These are phyloP conservation scores for Begonia peltatifolia DNA, from an alignment of 306 rosid species.

Conservation along the genomic window DNA sequence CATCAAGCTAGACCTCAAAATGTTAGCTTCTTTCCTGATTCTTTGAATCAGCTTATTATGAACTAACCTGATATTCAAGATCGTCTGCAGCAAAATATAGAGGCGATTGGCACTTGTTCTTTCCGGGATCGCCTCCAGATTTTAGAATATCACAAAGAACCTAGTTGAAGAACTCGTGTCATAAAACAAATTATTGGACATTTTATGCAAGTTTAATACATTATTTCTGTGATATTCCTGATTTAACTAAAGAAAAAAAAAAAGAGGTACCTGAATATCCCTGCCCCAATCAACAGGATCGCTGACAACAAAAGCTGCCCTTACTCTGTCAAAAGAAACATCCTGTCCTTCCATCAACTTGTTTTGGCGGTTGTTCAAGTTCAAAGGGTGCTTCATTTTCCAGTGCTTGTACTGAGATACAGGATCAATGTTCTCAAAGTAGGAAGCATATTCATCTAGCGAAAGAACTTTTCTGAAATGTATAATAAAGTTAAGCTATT, in stretches of 20 bases:
- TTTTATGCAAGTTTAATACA: too few relatives aligned
- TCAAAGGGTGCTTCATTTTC: not conserved
- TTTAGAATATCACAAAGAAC: constrained; percentile 79
- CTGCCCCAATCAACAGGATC: constrained; percentile 97
- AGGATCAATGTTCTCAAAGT: constrained; percentile 81
- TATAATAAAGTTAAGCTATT: not conserved
- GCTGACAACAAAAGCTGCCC: constrained; percentile 68
- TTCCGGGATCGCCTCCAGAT: constrained; percentile 88
- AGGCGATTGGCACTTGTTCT: constrained; percentile 50
- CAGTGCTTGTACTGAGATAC: constrained; percentile 67
- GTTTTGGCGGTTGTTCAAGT: constrained; percentile 15
- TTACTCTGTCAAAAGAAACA: constrained; percentile 51
- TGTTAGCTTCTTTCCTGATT: too few relatives aligned
- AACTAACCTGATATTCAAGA: constrained; percentile 72
- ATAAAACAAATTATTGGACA: too few relatives aligned
- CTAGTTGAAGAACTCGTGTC: constrained; percentile 14
- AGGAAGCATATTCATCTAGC: constrained; percentile 65
- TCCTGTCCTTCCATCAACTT: constrained; percentile 8
- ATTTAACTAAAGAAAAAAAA: too few relatives aligned
- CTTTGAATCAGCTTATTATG: constrained; percentile 3
- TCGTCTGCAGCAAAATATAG: constrained; percentile 79
- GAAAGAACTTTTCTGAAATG: constrained; percentile 63
- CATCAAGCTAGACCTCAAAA: too few relatives aligned
- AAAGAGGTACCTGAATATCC: constrained; percentile 14
- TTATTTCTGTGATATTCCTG: too few relatives aligned